Evolutionary conservation across 1,284 basidiomycete genomes (phyloP).

Genomic region (Puccinia novopanici): DNA sequence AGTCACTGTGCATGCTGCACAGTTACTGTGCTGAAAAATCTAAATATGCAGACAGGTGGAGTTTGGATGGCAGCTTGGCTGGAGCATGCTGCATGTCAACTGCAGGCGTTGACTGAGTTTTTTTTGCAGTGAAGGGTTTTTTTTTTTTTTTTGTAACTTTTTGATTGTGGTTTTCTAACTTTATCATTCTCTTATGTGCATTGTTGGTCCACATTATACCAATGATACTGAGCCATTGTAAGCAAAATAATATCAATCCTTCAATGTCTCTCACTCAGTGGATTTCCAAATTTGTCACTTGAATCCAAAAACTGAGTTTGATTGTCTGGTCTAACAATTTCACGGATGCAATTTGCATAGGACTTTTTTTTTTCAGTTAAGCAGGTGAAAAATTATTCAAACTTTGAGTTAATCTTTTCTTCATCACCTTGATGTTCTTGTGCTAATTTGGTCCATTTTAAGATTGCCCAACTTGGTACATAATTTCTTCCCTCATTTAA

Average conservation of each 20-base stretch:
- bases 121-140: too few species aligned
- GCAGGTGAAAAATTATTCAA: too few species aligned
- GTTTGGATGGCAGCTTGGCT: too few species aligned
- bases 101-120: too few species aligned
- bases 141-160: constrained; percentile 53
- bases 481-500: constrained; percentile 72
- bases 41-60: too few species aligned
- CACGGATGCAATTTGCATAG: constrained; percentile 69
- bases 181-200: background rate
- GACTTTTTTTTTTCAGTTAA: too few species aligned
- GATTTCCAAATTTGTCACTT: constrained; percentile 77
- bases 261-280: constrained; percentile 67
- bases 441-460: too few species aligned
- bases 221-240: constrained; percentile 83
- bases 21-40: too few species aligned
- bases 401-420: background rate
- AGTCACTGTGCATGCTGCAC: too few species aligned
- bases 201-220: constrained; percentile 62
- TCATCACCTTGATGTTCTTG: too few species aligned
- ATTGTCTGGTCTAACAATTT: constrained; percentile 70
- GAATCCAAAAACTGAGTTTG: constrained; percentile 76
- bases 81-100: too few species aligned
- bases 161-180: background rate
- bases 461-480: constrained; percentile 2
- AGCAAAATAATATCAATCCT: constrained; percentile 80